Evolutionary conservation across 495 filamentous ascomycete genomes (phyloP).

Genomic region (Penicillium riverlandense): DNA sequence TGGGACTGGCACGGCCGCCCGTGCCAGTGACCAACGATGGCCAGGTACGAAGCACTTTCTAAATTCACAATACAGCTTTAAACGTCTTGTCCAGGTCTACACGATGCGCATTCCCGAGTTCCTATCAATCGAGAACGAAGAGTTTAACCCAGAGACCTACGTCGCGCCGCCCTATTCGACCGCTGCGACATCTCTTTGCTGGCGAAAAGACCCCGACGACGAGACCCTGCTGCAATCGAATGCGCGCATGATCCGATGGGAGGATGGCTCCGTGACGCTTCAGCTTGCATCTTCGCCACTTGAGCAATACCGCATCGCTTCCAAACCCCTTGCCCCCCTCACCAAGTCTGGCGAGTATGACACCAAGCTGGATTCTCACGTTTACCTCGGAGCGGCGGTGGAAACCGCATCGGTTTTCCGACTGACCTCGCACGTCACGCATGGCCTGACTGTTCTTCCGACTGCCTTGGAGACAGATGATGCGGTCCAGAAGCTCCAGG

Average conservation of each 20-base stretch:
- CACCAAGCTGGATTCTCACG: conserved; percentile 66
- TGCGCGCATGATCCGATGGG: conserved; percentile 71
- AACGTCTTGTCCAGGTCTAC: too few relatives aligned
- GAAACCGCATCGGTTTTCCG: conserved; percentile 62
- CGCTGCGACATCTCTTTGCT: conserved; percentile 61
- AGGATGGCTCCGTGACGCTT: conserved; percentile 76
- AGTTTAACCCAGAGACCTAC: conserved; percentile 69
- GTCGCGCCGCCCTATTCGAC: conserved; percentile 58
- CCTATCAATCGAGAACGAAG: conserved; percentile 64
- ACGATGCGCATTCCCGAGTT: conserved; percentile 74
- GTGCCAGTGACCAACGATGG: conserved; percentile 65
- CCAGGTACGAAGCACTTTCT: too few relatives aligned
- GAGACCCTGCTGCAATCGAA: conserved; percentile 61
- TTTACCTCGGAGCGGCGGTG: conserved; percentile 72
- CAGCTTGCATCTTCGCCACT: conserved; percentile 63
- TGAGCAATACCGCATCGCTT: conserved; percentile 72
- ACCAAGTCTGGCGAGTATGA: conserved; percentile 55
- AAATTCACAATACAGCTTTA: too few relatives aligned
- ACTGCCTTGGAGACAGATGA: conserved; percentile 66
- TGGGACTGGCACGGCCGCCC: conserved; percentile 56
- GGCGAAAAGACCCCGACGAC: conserved; percentile 60
- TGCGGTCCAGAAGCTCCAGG: conserved; percentile 68
- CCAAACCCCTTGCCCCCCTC: conserved; percentile 68
- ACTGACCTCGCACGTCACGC: conserved; percentile 72
- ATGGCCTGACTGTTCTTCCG: conserved; percentile 65